Conservation (phyloP, 2,329 filamentous ascomycete species). For the Colletotrichum gloeosporioides region DNA sequence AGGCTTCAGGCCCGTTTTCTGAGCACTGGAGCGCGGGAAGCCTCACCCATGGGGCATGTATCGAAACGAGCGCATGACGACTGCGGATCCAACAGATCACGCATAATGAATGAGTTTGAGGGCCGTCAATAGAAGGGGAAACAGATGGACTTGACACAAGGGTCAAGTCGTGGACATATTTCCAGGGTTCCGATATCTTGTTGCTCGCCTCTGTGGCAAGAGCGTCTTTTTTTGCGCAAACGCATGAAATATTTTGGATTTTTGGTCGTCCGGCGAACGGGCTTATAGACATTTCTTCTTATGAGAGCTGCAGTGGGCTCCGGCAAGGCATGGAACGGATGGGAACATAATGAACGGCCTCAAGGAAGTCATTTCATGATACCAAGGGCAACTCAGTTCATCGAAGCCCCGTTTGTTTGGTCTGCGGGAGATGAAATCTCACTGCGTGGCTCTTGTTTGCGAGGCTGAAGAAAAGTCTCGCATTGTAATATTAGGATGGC, state of each 20-base stretch:
- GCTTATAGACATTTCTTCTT: constrained; percentile 5
- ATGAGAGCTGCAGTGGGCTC: not conserved
- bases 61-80: not conserved
- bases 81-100: not conserved
- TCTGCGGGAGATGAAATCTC: not conserved
- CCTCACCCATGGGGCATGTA: not conserved
- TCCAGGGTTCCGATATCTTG: not conserved
- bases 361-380: constrained; percentile 2
- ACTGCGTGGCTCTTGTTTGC: constrained; percentile 2
- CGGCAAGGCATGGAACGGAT: constrained; percentile 3
- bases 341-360: constrained; percentile 2
- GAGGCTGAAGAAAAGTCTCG: not conserved
- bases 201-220: constrained; percentile 2
- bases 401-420: not conserved
- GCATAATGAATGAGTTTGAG: not conserved
- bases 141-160: not conserved
- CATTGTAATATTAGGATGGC: constrained; percentile 16
- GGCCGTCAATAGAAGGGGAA: not conserved
- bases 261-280: not conserved
- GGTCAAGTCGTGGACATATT: not conserved
- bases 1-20: constrained; percentile 16
- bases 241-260: not conserved
- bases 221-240: not conserved
- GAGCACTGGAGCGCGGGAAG: not conserved
- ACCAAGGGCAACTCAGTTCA: not conserved